These are phyloP conservation scores for Yarrowia porcina DNA, from an alignment of 805 yeast genomes.

Conservation along the genomic window DNA sequence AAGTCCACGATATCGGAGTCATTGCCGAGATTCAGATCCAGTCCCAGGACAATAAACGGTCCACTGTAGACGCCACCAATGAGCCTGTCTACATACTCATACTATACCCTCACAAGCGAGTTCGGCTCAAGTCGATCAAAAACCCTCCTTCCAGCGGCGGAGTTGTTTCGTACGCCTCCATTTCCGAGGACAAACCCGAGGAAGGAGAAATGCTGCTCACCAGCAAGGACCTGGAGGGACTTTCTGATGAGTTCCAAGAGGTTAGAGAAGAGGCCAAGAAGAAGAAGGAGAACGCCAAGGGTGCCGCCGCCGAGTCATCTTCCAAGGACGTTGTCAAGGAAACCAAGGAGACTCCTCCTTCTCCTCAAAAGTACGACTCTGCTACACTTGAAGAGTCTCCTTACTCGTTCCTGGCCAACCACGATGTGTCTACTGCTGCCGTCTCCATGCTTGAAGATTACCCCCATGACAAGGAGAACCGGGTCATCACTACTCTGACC, in stretches of 20 bases:
- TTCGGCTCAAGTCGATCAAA: slow-evolving; percentile 17
- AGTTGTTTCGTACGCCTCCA: slow-evolving; percentile 7
- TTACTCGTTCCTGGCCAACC: slow-evolving; percentile 19
- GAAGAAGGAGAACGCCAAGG: too few relatives aligned
- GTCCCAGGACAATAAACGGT: slow-evolving; percentile 23
- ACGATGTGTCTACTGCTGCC: slow-evolving; percentile 21
- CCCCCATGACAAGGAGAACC: slow-evolving; percentile 24
- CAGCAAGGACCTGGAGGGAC: slow-evolving; percentile 15
- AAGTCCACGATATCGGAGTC: slow-evolving; percentile 23
- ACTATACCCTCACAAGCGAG: slow-evolving; percentile 26
- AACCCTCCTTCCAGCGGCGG: slow-evolving; percentile 17
- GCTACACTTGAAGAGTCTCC: neutral
- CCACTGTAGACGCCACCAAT: slow-evolving; percentile 22
- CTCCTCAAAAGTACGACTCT: neutral
- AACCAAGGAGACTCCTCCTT: neutral
- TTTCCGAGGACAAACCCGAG: slow-evolving; percentile 10
- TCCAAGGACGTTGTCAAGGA: neutral
- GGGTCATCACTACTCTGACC: slow-evolving; percentile 20
- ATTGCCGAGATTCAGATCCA: slow-evolving; percentile 25
- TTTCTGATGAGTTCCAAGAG: slow-evolving; percentile 9
- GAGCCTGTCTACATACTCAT: slow-evolving; percentile 24
- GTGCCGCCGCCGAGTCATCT: too few relatives aligned
- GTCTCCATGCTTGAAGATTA: slow-evolving; percentile 11
- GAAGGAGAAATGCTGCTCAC: slow-evolving; percentile 23
- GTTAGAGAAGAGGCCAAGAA: neutral